phyloP scores from a whole-genome alignment of 495 filamentous ascomycete species.

The Penicillium soppii region DNA sequence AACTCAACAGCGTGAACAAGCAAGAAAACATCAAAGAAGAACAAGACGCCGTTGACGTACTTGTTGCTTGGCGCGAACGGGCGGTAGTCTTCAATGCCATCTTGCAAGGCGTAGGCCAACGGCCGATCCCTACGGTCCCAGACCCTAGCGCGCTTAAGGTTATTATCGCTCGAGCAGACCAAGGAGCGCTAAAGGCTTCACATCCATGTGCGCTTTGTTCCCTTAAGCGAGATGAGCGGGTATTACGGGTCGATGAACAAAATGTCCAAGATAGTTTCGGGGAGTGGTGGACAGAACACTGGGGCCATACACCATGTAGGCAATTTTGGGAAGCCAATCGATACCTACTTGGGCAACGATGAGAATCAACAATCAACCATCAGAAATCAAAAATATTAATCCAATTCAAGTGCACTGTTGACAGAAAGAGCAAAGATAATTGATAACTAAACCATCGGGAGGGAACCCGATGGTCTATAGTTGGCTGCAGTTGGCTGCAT shows the following conservation, averaged over 20 bases:
- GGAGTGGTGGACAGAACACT: constrained; percentile 94
- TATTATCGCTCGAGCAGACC: constrained; percentile 40
- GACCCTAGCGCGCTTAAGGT: constrained; percentile 60
- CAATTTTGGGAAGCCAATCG: constrained; percentile 83
- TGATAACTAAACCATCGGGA: neutral
- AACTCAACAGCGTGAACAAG: constrained; percentile 78
- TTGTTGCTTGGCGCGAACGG: constrained; percentile 63
- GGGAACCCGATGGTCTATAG: neutral
- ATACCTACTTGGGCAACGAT: constrained; percentile 62
- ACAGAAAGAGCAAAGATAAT: neutral
- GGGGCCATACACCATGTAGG: constrained; percentile 78
- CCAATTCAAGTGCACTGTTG: no score
- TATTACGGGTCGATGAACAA: constrained; percentile 66
- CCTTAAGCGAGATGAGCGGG: constrained; percentile 79
- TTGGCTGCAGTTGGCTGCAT: neutral
- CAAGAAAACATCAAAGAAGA: constrained; percentile 80
- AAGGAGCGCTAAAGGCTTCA: constrained; percentile 66
- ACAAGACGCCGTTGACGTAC: constrained; percentile 77
- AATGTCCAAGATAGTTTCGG: constrained; percentile 85
- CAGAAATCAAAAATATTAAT: no score
- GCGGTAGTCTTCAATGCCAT: constrained; percentile 41
- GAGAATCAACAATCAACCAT: no score
- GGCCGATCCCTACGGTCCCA: constrained; percentile 64
- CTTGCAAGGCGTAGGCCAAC: constrained; percentile 33
- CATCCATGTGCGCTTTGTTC: constrained; percentile 88